Base-by-base conservation (phyloP, 495 filamentous ascomycete genomes). In the Aspergillus mulundensis region DNA sequence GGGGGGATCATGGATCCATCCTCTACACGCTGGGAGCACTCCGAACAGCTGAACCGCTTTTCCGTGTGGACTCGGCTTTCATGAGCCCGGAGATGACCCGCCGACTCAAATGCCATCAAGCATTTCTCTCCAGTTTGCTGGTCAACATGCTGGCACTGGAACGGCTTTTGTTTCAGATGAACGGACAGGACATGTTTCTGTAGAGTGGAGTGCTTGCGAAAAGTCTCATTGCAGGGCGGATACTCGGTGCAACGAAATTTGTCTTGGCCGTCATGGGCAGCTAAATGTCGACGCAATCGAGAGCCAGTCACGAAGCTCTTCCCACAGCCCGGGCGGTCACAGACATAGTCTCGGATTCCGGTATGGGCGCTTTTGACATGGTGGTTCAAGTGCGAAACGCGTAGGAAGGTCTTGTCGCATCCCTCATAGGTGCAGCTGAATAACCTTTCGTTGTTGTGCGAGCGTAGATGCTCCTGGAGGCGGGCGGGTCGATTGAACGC, bases 401-500 rank as follows among this genome's bases (percentile, higher is more conserved):
- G 87, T 28, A 87, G 72, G 62, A 95, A 98, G 54, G 80, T 79
- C 71, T 96, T 96, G 60, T 81, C 82, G 66, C 94, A 98, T 16
- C 69, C 82, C 0, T 74, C 64, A 53, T 85, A 76, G 2, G 80
- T 72, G 65, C 94, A 98, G 23, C 74, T 67, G 66, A 84, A 90
- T 6, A 87, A 77, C 8, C 91, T 81, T 60, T 91, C 88, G 59
- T 89, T 87, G 40, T 83, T 90, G 66, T 96, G 91, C 3, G 86
- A 87, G 41, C 88, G 77, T 3, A 90, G 63, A 63, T 96, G 91
- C 42, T 87, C 81, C n/a, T 84, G 76, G 2, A 96, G 80, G 32
- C 88, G 82, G n/a, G 82, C 84, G 2, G 88, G 90, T 1, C 91
- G 84, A 68, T 94, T 93, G 81, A 91, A 96, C n/a, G 85, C 82